phyloP scores from a whole-genome alignment of 116 monocot species.

The Trichopus zeylanicus region DNA sequence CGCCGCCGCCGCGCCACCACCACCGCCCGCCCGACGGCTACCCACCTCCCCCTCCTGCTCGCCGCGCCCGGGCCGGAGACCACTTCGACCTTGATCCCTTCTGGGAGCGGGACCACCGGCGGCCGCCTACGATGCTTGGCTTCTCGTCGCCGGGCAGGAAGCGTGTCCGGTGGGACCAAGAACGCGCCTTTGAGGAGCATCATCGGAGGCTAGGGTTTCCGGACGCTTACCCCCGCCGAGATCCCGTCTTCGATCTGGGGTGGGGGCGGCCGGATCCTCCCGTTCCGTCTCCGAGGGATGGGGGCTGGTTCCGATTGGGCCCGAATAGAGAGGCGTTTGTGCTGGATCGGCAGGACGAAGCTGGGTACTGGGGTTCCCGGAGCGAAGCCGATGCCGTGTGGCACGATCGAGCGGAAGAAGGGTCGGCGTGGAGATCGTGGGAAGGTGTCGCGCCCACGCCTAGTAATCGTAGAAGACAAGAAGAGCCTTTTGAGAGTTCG shows the following conservation, averaged over 20 bases:
- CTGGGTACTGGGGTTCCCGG: background rate
- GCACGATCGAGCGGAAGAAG: too few species aligned
- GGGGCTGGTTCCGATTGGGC: background rate
- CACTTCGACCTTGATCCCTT: background rate
- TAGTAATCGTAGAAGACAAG: background rate
- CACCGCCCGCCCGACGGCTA: background rate
- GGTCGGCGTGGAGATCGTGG: background rate
- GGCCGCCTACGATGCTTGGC: background rate
- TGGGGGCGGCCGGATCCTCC: background rate
- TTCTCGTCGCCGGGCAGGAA: background rate
- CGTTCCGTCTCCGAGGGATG: background rate
- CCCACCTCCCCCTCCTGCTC: constrained; percentile 2
- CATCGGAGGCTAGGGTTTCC: background rate
- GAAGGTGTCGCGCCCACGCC: background rate
- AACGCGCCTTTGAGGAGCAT: background rate
- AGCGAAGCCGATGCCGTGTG: too few species aligned
- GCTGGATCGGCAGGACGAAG: background rate
- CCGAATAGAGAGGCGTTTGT: background rate
- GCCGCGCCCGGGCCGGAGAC: background rate
- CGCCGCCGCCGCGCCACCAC: background rate
- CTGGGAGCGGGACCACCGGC: background rate
- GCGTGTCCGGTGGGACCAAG: background rate
- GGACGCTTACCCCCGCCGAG: background rate
- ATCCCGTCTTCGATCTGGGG: background rate
- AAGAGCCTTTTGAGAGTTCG: background rate